Evolutionary conservation across 805 yeast species (phyloP).

Genomic region (Hanseniaspora hatyaiensis): DNA sequence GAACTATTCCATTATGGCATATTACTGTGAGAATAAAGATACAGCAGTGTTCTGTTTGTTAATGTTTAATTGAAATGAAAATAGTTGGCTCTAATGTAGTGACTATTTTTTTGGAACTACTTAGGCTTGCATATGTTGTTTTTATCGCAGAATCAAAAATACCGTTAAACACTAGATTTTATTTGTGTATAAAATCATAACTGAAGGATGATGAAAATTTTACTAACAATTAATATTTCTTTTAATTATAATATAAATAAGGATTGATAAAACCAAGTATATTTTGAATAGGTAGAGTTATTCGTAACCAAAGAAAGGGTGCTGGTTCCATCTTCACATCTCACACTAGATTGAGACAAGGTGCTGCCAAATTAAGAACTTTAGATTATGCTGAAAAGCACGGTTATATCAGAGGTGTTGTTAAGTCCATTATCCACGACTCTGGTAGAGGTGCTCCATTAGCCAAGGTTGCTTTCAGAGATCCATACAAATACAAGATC

Average conservation of each 20-base stretch:
- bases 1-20: too few relatives aligned
- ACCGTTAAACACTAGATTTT: too few relatives aligned
- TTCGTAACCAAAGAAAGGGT: conserved; percentile 99
- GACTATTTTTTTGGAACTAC: too few relatives aligned
- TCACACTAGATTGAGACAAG: conserved; percentile 99
- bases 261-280: too few relatives aligned
- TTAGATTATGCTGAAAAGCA: conserved; percentile 98
- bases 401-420: conserved; percentile 99
- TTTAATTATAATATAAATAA: neutral
- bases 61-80: too few relatives aligned
- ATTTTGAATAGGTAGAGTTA: conserved; percentile 79
- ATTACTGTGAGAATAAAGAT: too few relatives aligned
- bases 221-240: conserved; percentile 3
- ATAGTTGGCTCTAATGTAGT: too few relatives aligned
- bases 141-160: too few relatives aligned
- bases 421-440: conserved; percentile 96
- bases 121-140: too few relatives aligned
- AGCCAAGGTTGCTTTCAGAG: conserved; percentile 98
- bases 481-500: conserved; percentile 96
- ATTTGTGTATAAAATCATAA: too few relatives aligned
- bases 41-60: too few relatives aligned
- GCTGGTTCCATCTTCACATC: conserved; percentile 99
- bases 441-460: conserved; percentile 99
- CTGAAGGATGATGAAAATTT: too few relatives aligned
- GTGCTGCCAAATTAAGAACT: conserved; percentile 99